These are phyloP conservation scores for Cicer pinnatifidum DNA, from an alignment of 306 rosid species.

Conservation along the genomic window DNA sequence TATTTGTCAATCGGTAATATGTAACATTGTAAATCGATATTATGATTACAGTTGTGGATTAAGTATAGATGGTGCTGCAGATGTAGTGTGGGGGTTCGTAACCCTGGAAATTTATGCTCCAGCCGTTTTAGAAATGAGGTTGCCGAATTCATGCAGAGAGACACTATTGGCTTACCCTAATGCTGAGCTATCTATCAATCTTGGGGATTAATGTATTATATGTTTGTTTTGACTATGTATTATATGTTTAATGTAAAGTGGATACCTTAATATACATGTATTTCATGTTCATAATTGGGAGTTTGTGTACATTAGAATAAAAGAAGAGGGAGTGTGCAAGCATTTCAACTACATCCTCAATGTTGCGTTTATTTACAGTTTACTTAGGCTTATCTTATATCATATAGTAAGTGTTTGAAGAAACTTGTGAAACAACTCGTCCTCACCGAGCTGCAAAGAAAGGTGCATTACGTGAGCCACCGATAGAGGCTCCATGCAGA, in stretches of 20 bases:
- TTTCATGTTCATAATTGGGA: slow-evolving; percentile 36
- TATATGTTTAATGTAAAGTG: slow-evolving; percentile 38
- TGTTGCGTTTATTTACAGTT: background rate
- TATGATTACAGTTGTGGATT: slow-evolving; percentile 14
- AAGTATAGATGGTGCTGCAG: background rate
- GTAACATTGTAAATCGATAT: background rate
- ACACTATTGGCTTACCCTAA: slow-evolving; percentile 29
- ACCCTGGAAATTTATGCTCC: slow-evolving; percentile 29
- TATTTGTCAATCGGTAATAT: slow-evolving; percentile 17
- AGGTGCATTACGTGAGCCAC: background rate
- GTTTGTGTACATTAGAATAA: slow-evolving; percentile 23
- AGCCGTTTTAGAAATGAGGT: slow-evolving; percentile 33
- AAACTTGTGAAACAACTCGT: background rate
- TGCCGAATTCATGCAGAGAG: slow-evolving; percentile 8
- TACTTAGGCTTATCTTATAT: background rate
- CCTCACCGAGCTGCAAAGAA: too few relatives aligned
- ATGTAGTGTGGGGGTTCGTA: slow-evolving; percentile 29
- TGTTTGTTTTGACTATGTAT: background rate
- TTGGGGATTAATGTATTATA: slow-evolving; percentile 29
- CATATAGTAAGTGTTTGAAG: background rate
- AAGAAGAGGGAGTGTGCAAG: background rate
- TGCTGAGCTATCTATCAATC: slow-evolving; percentile 16
- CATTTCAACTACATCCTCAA: background rate
- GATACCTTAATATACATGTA: background rate
- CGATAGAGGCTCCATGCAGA: background rate